phyloP scores from a whole-genome alignment of 106 monocot genomes.

The Xerophyta viscosa region DNA sequence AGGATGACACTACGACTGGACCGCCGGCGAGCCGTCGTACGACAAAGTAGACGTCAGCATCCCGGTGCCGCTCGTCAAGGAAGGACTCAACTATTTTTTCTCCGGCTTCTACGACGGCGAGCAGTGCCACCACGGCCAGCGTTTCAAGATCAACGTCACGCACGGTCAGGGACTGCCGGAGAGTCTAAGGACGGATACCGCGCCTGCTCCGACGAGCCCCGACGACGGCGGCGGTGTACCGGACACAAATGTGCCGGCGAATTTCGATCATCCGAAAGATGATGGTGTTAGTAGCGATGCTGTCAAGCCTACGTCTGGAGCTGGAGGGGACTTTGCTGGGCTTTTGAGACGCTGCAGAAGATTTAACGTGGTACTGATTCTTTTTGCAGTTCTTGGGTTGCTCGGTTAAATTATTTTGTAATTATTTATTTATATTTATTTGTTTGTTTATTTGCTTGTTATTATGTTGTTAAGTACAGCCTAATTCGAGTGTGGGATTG shows the following conservation, averaged over 20 bases:
- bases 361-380: neutral
- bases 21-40: conserved; percentile 34
- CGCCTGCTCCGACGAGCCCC: conserved; percentile 19
- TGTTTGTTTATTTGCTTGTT: too few species aligned
- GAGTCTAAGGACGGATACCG: conserved; percentile 19
- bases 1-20: conserved; percentile 65
- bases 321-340: neutral
- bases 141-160: conserved; percentile 53
- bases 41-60: conserved; percentile 40
- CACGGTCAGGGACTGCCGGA: conserved; percentile 74
- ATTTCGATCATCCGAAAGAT: conserved; percentile 49
- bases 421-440: too few species aligned
- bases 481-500: too few species aligned
- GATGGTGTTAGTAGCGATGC: neutral
- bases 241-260: conserved; percentile 36
- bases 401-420: too few species aligned
- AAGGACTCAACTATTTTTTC: conserved; percentile 75
- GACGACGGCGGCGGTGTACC: conserved; percentile 22
- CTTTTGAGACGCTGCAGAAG: neutral
- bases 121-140: conserved; percentile 83
- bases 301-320: conserved; percentile 6
- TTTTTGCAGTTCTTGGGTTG: neutral
- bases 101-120: conserved; percentile 88
- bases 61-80: conserved; percentile 68
- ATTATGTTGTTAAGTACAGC: too few species aligned